A percentile compares a stretch with the other conserved stretches of the same genome.
Evolutionary conservation across 2,329 filamentous ascomycete genomes (phyloP).

Genomic region (Amylocarpus encephaloides): DNA sequence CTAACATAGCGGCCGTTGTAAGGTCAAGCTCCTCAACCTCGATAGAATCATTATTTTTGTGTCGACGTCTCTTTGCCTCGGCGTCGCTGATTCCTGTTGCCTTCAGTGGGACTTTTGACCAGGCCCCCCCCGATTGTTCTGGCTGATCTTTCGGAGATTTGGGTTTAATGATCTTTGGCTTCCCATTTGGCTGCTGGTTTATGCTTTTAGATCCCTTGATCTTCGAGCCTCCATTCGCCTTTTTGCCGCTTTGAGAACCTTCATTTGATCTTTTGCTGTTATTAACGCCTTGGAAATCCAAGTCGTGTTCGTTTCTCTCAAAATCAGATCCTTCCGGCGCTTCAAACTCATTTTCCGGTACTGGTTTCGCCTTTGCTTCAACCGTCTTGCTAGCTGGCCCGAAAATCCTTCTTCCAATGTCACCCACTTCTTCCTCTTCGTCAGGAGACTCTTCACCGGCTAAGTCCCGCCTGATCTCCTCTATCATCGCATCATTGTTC

Average conservation of each 20-base stretch:
- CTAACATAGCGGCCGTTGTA: constrained; percentile 28
- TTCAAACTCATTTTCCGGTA: constrained; percentile 49
- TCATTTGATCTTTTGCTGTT: constrained; percentile 5
- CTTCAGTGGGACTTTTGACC: constrained; percentile 27
- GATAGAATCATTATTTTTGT: constrained; percentile 28
- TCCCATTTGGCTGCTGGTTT: too few species aligned
- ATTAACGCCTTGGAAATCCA: constrained; percentile 16
- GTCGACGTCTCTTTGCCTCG: constrained; percentile 28
- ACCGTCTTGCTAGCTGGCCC: constrained; percentile 45
- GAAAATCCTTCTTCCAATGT: constrained; percentile 66
- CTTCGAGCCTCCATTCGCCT: constrained; percentile 9
- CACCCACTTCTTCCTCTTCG: constrained; percentile 46
- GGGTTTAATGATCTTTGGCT: not conserved
- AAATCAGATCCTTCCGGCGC: constrained; percentile 47
- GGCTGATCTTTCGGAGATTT: constrained; percentile 5
- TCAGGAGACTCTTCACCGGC: constrained; percentile 54
- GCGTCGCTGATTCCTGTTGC: constrained; percentile 18
- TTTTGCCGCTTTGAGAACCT: constrained; percentile 8
- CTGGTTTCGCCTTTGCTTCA: constrained; percentile 29
- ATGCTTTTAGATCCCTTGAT: too few species aligned
- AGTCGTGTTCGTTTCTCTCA: constrained; percentile 32
- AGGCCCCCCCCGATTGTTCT: constrained; percentile 27
- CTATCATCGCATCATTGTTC: constrained; percentile 71
- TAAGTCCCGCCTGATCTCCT: constrained; percentile 64
- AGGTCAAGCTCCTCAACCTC: constrained; percentile 31